Evolutionary conservation across 257 asterid species (phyloP).

Genomic region (Fraxinus quadrangulata): DNA sequence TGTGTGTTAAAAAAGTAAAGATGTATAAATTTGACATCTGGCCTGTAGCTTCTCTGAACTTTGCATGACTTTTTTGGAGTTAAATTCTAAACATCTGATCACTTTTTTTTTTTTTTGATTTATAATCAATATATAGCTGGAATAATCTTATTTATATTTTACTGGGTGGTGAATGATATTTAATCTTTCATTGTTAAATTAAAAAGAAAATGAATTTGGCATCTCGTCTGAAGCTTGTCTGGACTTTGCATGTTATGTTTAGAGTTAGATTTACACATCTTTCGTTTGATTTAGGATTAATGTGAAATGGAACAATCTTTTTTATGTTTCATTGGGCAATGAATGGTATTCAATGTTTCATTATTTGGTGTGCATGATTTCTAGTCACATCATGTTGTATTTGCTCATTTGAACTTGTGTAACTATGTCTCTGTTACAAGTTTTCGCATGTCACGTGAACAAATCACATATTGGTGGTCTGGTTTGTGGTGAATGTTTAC

Average conservation of each 20-base stretch:
- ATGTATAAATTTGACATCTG: no score
- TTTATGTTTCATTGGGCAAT: constrained; percentile 17
- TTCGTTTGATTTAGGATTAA: not conserved
- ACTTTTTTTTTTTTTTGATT: no score
- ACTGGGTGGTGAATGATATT: not conserved
- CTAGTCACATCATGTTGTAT: not conserved
- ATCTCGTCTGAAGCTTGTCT: not conserved
- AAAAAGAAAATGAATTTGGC: not conserved
- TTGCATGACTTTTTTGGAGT: not conserved
- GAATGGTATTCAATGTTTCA: constrained; percentile 5
- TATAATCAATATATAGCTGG: not conserved
- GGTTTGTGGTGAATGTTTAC: not conserved
- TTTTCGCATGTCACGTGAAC: not conserved
- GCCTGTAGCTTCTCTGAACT: not conserved
- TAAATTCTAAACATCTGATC: no score
- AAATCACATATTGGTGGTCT: not conserved
- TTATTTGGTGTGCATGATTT: constrained; percentile 4
- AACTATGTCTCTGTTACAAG: not conserved
- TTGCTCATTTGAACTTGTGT: constrained; percentile 12
- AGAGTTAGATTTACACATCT: not conserved
- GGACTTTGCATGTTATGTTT: not conserved
- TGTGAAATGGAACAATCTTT: not conserved
- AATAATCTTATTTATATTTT: not conserved
- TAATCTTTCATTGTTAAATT: not conserved
- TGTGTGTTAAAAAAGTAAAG: not conserved